phyloP scores from a whole-genome alignment of 495 filamentous ascomycete species.

The Glonium stellatum region DNA sequence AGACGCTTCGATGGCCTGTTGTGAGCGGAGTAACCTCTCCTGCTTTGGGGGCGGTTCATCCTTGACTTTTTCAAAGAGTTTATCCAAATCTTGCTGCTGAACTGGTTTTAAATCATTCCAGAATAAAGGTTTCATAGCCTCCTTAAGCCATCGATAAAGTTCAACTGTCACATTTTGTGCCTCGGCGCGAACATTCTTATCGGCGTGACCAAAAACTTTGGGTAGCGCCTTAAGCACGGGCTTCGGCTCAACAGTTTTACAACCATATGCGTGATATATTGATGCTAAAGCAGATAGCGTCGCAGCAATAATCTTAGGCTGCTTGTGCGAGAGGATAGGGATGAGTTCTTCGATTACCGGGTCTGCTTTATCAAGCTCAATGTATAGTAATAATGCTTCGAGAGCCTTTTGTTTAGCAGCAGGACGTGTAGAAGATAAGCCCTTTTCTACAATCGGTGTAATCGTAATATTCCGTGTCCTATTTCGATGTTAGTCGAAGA shows the following conservation, averaged over 20 bases:
- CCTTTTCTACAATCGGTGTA: slow-evolving; percentile 80
- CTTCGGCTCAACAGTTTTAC: slow-evolving; percentile 94
- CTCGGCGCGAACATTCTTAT: slow-evolving; percentile 97
- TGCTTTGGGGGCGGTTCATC: slow-evolving; percentile 83
- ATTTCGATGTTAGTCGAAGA: slow-evolving; percentile 12
- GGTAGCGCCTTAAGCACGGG: slow-evolving; percentile 85
- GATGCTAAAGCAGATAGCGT: slow-evolving; percentile 69
- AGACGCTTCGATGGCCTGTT: slow-evolving; percentile 73
- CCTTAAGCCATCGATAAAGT: slow-evolving; percentile 92
- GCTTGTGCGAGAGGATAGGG: slow-evolving; percentile 79
- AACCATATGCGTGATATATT: slow-evolving; percentile 88
- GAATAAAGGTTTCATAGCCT: slow-evolving; percentile 97
- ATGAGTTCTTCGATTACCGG: slow-evolving; percentile 88
- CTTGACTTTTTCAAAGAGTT: slow-evolving; percentile 87
- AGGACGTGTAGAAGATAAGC: slow-evolving; percentile 75
- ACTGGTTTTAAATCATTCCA: slow-evolving; percentile 94
- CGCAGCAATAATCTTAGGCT: slow-evolving; percentile 88
- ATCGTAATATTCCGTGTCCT: slow-evolving; percentile 72
- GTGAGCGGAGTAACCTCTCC: slow-evolving; percentile 77
- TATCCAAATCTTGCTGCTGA: slow-evolving; percentile 90
- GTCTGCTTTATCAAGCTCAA: slow-evolving; percentile 81
- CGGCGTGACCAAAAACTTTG: slow-evolving; percentile 89
- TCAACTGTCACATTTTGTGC: slow-evolving; percentile 88
- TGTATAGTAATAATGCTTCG: slow-evolving; percentile 80
- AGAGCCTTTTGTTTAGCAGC: slow-evolving; percentile 79